phyloP scores from a whole-genome alignment of 345 rosid genomes.

The Dipteronia dyeriana region DNA sequence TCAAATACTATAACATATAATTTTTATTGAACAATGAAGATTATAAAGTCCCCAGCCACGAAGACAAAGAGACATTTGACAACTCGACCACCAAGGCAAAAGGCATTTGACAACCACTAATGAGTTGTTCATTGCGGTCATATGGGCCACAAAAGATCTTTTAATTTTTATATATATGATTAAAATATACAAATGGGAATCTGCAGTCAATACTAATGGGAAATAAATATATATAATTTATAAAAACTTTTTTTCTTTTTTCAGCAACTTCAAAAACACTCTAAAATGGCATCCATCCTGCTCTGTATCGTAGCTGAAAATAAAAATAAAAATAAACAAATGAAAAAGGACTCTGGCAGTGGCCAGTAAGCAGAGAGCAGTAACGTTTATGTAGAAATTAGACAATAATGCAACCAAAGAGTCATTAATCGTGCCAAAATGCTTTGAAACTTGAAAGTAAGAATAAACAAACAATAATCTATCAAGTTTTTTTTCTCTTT shows the following conservation, averaged over 20 bases:
- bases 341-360: background rate
- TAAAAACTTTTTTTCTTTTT: background rate
- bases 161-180: background rate
- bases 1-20: no score
- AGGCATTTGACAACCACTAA: no score
- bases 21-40: no score
- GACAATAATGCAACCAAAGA: background rate
- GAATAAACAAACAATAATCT: background rate
- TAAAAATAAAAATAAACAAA: no score
- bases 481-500: background rate
- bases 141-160: background rate
- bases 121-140: no score
- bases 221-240: background rate
- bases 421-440: background rate
- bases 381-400: background rate
- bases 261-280: background rate
- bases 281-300: background rate
- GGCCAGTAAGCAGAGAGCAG: background rate
- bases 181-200: constrained; percentile 2
- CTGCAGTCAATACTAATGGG: background rate
- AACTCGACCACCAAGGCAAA: no score
- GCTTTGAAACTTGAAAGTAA: background rate
- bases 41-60: no score
- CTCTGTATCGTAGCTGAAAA: background rate
- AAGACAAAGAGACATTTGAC: no score